These are phyloP conservation scores for Diutina siamensis DNA, from an alignment of 1,139 yeast species.

Conservation along the genomic window DNA sequence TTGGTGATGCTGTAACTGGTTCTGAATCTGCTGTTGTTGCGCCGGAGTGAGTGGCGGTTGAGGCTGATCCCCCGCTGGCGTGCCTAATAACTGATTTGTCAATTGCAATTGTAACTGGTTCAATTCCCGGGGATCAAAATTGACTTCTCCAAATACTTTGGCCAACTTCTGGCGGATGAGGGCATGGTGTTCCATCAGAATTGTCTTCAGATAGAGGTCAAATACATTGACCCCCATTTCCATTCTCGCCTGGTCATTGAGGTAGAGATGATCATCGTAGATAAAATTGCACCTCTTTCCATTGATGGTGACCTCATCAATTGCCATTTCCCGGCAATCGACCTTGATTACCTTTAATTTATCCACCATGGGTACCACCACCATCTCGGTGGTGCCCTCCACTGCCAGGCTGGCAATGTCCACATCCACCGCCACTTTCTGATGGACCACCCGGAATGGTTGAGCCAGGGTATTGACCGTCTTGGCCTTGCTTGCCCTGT, in stretches of 20 bases:
- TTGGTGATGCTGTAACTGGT: slow-evolving; percentile 3
- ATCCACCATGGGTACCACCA: slow-evolving; percentile 61
- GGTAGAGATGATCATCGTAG: slow-evolving; percentile 27
- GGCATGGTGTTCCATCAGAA: slow-evolving; percentile 50
- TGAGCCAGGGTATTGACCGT: slow-evolving; percentile 10
- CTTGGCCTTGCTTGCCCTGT: slow-evolving; percentile 7
- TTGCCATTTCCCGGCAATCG: slow-evolving; percentile 71
- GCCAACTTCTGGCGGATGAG: slow-evolving; percentile 51
- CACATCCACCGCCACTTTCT: slow-evolving; percentile 54
- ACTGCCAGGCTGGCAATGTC: slow-evolving; percentile 43
- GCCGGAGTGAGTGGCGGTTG: neutral
- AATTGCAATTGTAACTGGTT: neutral
- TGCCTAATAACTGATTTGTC: neutral
- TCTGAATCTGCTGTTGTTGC: slow-evolving; percentile 2
- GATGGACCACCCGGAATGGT: slow-evolving; percentile 27
- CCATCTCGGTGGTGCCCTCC: slow-evolving; percentile 74
- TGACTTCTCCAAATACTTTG: slow-evolving; percentile 46
- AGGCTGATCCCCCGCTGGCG: neutral
- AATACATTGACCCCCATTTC: slow-evolving; percentile 21
- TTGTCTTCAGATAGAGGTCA: slow-evolving; percentile 31
- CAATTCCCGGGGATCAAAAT: slow-evolving; percentile 17
- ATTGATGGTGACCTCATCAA: slow-evolving; percentile 47
- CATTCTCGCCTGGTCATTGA: slow-evolving; percentile 22
- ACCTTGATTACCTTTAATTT: slow-evolving; percentile 47
- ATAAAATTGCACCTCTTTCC: slow-evolving; percentile 22